Base-by-base conservation (phyloP, 2,329 filamentous ascomycete species). In the Diplodia sapinea region DNA sequence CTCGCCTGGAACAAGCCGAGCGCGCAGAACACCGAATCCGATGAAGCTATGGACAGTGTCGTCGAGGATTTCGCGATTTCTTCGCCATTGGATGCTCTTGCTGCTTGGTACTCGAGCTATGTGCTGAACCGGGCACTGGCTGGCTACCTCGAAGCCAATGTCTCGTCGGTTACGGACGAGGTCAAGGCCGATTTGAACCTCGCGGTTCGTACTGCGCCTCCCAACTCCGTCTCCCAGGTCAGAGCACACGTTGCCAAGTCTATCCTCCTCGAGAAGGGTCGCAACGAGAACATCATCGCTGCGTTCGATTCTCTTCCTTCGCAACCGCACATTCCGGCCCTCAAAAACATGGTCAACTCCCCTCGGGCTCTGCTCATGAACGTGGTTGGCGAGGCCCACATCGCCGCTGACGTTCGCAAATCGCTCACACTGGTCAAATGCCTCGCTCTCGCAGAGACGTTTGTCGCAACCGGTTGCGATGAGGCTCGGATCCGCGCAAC, bases 91-190 rank as follows among this genome's bases (percentile, higher is more conserved):
- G 94, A 97, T 78, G 93, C 93, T 13, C 87, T 97, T 63, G 92
- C 94, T 7, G 92, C 94, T 2, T 97, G 94, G 94, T 95, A 89
- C 82, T 96, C 94, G 0, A 92, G 88, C 70, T 84, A 90, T 66
- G 83, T 87, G 13, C 81, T 97, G 47, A 91, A 93, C 73, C 85
- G 86, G 68, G 88, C 88, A 2, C 84, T 97, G 33, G 82, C 88
- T 13, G 82, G 83, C 17, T 89, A 86, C 43, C 83, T 96, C 40
- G 84, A 86, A 51, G 79, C 81, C 15, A 52, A 59, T 13, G 51
- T 11, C 12, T 31, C 63, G 12, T 54, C 26, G 3, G 78, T 83
- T 38, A 68, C 51, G 61, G 66, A 81, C 78, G 68, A 76, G 50
- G 82, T 87, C 69, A 80, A 83, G 65, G 76, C 80, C 43, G 83